Evolutionary conservation across 2,329 filamentous ascomycete species (phyloP).

Genomic region (Shiraia bambusicola): DNA sequence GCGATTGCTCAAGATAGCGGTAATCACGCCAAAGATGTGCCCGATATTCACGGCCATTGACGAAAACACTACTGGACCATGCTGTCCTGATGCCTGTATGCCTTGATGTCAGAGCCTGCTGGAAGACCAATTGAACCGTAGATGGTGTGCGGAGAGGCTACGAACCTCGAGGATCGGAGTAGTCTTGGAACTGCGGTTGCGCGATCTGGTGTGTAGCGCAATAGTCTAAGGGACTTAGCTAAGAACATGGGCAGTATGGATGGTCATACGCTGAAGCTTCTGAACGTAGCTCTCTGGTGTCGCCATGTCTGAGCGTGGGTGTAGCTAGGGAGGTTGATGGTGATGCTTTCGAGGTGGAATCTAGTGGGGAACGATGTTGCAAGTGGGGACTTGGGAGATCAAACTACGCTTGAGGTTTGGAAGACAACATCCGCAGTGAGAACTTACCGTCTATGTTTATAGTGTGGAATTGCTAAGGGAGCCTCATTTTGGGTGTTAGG

Average conservation of each 20-base stretch:
- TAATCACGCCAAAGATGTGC: slow-evolving; percentile 41
- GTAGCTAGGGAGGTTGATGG: slow-evolving; percentile 12
- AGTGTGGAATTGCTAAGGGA: slow-evolving; percentile 24
- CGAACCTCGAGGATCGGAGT: slow-evolving; percentile 41
- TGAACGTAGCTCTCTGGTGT: slow-evolving; percentile 34
- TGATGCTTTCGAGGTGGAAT: slow-evolving; percentile 14
- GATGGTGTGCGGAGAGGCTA: slow-evolving; percentile 2
- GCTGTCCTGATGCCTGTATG: slow-evolving; percentile 37
- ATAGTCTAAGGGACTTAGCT: slow-evolving; percentile 29
- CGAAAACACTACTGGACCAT: slow-evolving; percentile 40
- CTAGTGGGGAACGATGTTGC: slow-evolving; percentile 22
- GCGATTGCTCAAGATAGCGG: slow-evolving; percentile 40
- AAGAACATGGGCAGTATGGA: slow-evolving; percentile 1
- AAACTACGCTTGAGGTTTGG: slow-evolving; percentile 25
- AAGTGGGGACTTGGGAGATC: slow-evolving; percentile 27
- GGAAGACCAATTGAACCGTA: neutral
- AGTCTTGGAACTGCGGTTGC: slow-evolving; percentile 41
- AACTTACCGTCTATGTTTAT: slow-evolving; percentile 34
- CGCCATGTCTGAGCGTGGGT: slow-evolving; percentile 29
- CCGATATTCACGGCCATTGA: slow-evolving; percentile 38
- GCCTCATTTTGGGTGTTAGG: slow-evolving; percentile 29
- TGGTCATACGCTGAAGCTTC: slow-evolving; percentile 36
- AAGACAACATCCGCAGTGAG: slow-evolving; percentile 23
- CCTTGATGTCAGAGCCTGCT: slow-evolving; percentile 13
- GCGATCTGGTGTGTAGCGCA: slow-evolving; percentile 38